A percentile compares a stretch with the other conserved stretches of the same genome.
These are phyloP conservation scores for Solioccasus polychromus DNA, from an alignment of 768 basidiomycete genomes.

Conservation along the genomic window DNA sequence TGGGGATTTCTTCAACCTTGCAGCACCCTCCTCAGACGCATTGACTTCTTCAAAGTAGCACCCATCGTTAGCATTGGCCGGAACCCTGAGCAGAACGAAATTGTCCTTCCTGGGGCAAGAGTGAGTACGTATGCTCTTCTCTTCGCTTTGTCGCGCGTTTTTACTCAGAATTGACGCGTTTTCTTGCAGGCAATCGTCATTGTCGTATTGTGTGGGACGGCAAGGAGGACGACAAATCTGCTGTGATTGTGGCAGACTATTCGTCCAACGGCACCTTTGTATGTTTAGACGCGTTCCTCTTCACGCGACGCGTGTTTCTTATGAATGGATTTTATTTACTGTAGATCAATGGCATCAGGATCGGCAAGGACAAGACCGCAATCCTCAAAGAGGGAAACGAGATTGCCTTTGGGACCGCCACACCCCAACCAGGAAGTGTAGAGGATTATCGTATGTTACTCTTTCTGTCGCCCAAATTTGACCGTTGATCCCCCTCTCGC, in stretches of 20 bases:
- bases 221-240: slow-evolving; percentile 28
- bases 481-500: not conserved
- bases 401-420: slow-evolving; percentile 73
- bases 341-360: slow-evolving; percentile 40
- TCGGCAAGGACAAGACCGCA: slow-evolving; percentile 38
- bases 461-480: not conserved
- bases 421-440: slow-evolving; percentile 42
- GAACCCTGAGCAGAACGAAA: slow-evolving; percentile 40
- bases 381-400: slow-evolving; percentile 69
- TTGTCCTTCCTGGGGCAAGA: slow-evolving; percentile 67
- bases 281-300: slow-evolving; percentile 20
- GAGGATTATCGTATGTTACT: slow-evolving; percentile 73
- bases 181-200: slow-evolving; percentile 37
- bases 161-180: slow-evolving; percentile 25
- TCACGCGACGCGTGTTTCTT: slow-evolving; percentile 8
- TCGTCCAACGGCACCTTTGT: slow-evolving; percentile 47
- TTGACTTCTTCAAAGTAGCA: slow-evolving; percentile 59
- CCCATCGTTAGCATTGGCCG: slow-evolving; percentile 56
- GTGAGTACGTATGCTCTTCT: slow-evolving; percentile 53
- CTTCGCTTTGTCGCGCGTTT: slow-evolving; percentile 11
- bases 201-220: slow-evolving; percentile 39
- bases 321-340: not conserved
- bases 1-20: slow-evolving; percentile 77
- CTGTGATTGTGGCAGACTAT: slow-evolving; percentile 33
- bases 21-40: slow-evolving; percentile 45